phyloP scores from a whole-genome alignment of 2,329 filamentous ascomycete species.

The Pleurostoma richardsiae region DNA sequence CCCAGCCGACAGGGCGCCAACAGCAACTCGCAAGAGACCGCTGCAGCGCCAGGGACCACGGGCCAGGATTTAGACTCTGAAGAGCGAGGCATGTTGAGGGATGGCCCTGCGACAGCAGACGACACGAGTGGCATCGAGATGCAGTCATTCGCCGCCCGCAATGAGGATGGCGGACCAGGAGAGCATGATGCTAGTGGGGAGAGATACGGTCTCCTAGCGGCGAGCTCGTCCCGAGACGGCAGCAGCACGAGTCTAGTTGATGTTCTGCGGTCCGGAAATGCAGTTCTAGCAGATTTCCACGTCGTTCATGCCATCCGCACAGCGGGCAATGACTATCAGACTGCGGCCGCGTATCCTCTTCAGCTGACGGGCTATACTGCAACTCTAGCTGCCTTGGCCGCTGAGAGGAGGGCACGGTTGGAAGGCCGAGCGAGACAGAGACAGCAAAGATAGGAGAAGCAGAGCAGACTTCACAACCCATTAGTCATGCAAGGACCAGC shows the following conservation, averaged over 20 bases:
- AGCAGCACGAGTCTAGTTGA: constrained; percentile 36
- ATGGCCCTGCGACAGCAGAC: constrained; percentile 26
- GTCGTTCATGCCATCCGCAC: constrained; percentile 42
- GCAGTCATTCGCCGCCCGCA: constrained; percentile 25
- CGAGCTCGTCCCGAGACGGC: constrained; percentile 14
- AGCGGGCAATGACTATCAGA: constrained; percentile 40
- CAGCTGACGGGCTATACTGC: constrained; percentile 51
- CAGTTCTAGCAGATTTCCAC: constrained; percentile 47
- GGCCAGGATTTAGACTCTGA: constrained; percentile 51
- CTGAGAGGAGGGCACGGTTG: constrained; percentile 32
- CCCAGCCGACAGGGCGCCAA: constrained; percentile 11
- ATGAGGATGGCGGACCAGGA: constrained; percentile 17
- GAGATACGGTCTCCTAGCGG: no score
- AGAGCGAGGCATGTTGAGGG: constrained; percentile 45
- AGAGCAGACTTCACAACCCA: constrained; percentile 10
- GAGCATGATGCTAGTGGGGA: constrained; percentile 5
- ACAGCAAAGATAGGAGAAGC: constrained; percentile 8
- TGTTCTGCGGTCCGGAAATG: constrained; percentile 50
- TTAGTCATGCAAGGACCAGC: background rate
- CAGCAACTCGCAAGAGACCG: background rate
- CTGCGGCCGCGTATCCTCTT: constrained; percentile 44
- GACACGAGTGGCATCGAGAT: constrained; percentile 41
- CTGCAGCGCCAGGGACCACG: constrained; percentile 9
- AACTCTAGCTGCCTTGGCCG: constrained; percentile 46
- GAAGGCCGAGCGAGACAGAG: constrained; percentile 11